phyloP scores from a whole-genome alignment of 371 early-diverging fungal genomes.

The Mortierella polycephala region DNA sequence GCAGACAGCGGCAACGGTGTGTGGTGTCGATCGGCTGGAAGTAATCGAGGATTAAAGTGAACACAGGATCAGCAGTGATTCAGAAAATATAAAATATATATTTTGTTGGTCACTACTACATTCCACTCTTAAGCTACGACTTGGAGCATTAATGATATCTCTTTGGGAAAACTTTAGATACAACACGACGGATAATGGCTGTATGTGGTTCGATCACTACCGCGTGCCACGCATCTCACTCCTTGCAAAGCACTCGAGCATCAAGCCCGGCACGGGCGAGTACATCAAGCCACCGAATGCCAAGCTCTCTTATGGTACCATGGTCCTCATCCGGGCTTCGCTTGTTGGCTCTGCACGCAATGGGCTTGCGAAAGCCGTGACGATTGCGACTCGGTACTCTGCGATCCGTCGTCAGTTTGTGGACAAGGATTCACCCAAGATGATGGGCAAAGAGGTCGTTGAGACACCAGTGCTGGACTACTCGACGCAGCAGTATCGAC shows the following conservation, averaged over 20 bases:
- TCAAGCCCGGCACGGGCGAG: constrained; percentile 73
- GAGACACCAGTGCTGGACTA: constrained; percentile 87
- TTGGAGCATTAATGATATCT: neutral
- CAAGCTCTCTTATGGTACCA: constrained; percentile 85
- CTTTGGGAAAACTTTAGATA: constrained; percentile 55
- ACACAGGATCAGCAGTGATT: no score
- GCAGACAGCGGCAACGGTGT: neutral
- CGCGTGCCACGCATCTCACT: constrained; percentile 80
- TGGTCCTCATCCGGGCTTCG: constrained; percentile 81
- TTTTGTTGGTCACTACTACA: constrained; percentile 2
- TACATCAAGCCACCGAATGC: constrained; percentile 80
- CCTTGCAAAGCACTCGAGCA: constrained; percentile 75
- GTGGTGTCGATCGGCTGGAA: no score
- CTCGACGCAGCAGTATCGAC: constrained; percentile 80
- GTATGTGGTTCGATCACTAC: constrained; percentile 76
- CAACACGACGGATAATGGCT: constrained; percentile 89
- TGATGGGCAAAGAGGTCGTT: constrained; percentile 50
- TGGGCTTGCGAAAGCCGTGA: constrained; percentile 76
- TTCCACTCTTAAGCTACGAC: neutral
- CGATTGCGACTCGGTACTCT: constrained; percentile 84
- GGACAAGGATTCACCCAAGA: constrained; percentile 63
- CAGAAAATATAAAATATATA: no score
- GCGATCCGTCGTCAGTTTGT: constrained; percentile 87
- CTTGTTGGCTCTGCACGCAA: constrained; percentile 65
- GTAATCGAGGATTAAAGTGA: no score